These are phyloP conservation scores for Cenchrus fungigraminus DNA, from an alignment of 176 grass and related monocot genomes.

Conservation along the genomic window DNA sequence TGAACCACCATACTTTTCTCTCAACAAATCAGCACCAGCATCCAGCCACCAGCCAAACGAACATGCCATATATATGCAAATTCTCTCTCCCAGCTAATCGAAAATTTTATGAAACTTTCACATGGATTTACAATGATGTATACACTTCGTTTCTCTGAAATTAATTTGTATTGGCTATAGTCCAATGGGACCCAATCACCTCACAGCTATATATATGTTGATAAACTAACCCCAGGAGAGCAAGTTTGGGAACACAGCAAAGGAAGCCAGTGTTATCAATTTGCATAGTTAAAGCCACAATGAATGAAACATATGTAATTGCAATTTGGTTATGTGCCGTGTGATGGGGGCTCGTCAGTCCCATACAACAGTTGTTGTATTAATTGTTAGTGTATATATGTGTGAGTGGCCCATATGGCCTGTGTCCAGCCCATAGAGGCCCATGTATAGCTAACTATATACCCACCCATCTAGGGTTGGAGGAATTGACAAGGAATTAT, in stretches of 20 bases:
- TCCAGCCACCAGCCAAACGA: too few relatives aligned
- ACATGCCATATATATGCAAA: too few relatives aligned
- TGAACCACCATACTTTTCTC: too few relatives aligned
- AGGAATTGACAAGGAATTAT: too few relatives aligned
- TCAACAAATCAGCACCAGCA: too few relatives aligned
- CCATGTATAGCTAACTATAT: too few relatives aligned
- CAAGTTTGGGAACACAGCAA: background rate
- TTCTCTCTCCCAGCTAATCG: background rate
- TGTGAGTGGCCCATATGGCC: too few relatives aligned
- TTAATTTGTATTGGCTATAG: background rate
- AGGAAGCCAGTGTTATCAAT: background rate
- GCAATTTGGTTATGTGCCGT: slow-evolving; percentile 17
- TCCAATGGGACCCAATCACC: background rate
- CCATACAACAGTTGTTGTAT: background rate
- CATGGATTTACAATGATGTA: background rate
- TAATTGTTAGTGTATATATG: too few relatives aligned
- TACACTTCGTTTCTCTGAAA: background rate
- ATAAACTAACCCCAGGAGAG: background rate
- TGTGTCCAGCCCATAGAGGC: too few relatives aligned
- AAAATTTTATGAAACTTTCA: background rate
- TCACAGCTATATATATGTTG: background rate
- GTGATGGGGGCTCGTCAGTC: slow-evolving; percentile 24
- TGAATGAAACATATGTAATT: background rate
- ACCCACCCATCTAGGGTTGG: too few relatives aligned
- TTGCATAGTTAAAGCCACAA: background rate